These are phyloP conservation scores for Biscogniauxia mediterranea DNA, from an alignment of 2,329 filamentous ascomycete species.

Conservation along the genomic window DNA sequence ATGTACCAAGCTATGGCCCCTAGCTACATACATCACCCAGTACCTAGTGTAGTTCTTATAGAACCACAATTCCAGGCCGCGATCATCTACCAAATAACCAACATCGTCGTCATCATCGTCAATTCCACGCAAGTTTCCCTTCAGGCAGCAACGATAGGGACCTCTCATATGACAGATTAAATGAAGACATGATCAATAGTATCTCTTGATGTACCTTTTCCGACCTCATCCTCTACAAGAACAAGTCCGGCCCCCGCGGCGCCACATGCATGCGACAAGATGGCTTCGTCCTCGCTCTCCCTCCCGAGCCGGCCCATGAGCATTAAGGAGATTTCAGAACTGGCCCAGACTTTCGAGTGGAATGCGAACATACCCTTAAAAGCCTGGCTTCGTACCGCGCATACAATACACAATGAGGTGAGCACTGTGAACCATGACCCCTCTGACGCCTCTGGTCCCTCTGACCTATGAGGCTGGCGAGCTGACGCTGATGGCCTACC, in stretches of 20 bases:
- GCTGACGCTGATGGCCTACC: conserved; percentile 9
- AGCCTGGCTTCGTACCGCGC: conserved; percentile 78
- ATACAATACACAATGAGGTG: conserved; percentile 79
- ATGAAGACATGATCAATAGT: conserved; percentile 2
- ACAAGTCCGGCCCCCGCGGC: conserved; percentile 2
- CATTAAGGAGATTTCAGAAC: conserved; percentile 72
- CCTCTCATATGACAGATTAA: conserved; percentile 4
- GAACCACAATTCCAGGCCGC: not conserved
- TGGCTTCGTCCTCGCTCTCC: conserved; percentile 22
- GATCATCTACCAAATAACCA: not conserved
- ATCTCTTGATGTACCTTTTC: conserved; percentile 11
- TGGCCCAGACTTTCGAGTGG: conserved; percentile 79
- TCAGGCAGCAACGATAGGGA: conserved; percentile 13
- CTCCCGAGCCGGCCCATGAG: conserved; percentile 58
- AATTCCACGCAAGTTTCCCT: conserved; percentile 14
- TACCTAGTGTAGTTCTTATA: no score
- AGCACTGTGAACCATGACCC: conserved; percentile 18
- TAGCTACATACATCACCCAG: not conserved
- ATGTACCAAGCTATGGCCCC: no score
- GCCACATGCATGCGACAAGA: conserved; percentile 18
- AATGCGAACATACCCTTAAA: conserved; percentile 73
- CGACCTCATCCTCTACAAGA: not conserved
- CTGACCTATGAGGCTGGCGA: not conserved
- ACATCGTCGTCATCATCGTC: not conserved
- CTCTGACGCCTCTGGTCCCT: not conserved